These are phyloP conservation scores for Symbiodinium pilosum DNA, from an alignment of 73 alveolate genomes.

Conservation along the genomic window DNA sequence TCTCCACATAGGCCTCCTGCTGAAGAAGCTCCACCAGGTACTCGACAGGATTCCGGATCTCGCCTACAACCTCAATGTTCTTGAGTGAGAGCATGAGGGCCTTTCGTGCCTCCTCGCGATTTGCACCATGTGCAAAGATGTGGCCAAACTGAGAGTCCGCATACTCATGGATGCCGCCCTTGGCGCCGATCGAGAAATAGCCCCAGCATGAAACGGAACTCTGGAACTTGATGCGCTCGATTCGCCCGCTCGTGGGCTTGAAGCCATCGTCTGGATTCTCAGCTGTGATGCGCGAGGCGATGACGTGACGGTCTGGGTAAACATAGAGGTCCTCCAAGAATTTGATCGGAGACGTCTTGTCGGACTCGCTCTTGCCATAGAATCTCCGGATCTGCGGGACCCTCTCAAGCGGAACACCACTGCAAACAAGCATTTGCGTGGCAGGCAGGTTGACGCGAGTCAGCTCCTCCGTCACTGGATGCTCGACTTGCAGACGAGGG, in stretches of 20 bases:
- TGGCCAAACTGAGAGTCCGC: slow-evolving; percentile 95
- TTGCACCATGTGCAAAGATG: slow-evolving; percentile 75
- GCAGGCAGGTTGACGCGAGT: slow-evolving; percentile 97
- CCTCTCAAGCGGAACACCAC: slow-evolving; percentile 95
- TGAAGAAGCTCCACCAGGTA: slow-evolving; percentile 64
- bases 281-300: slow-evolving; percentile 94
- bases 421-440: slow-evolving; percentile 96
- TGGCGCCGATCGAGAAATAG: slow-evolving; percentile 87
- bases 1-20: slow-evolving; percentile 52
- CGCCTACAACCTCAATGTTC: slow-evolving; percentile 56
- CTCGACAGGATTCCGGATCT: slow-evolving; percentile 93
- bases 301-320: slow-evolving; percentile 78
- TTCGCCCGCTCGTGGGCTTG: slow-evolving; percentile 90
- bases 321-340: slow-evolving; percentile 80
- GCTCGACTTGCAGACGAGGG: slow-evolving; percentile 97
- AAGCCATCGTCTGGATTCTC: slow-evolving; percentile 95
- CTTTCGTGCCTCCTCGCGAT: slow-evolving; percentile 86
- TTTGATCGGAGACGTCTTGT: slow-evolving; percentile 74
- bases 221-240: slow-evolving; percentile 7
- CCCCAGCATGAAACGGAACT: slow-evolving; percentile 93
- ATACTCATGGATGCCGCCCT: slow-evolving; percentile 89
- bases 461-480: slow-evolving; percentile 97
- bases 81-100: slow-evolving; percentile 74
- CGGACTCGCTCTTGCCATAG: slow-evolving; percentile 65
- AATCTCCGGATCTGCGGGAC: slow-evolving; percentile 83